A percentile compares a stretch with the other conserved stretches of the same genome.
Evolutionary conservation across 2,329 filamentous ascomycete species (phyloP).

Genomic region (Pyricularia sp.): DNA sequence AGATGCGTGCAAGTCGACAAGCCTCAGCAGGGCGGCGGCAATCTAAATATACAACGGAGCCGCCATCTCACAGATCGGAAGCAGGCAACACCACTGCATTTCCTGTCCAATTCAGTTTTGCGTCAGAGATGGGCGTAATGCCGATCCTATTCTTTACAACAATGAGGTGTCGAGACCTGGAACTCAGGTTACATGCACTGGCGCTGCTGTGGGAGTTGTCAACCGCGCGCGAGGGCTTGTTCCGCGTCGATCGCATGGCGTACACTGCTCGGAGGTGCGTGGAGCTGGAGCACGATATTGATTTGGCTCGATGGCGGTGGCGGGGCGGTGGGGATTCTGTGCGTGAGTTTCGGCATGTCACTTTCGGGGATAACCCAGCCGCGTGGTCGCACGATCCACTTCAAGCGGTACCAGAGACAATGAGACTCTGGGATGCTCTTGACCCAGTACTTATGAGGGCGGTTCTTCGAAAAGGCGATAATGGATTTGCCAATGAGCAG

Average conservation of each 20-base stretch:
- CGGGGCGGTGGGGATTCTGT: not conserved
- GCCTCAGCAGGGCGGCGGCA: not conserved
- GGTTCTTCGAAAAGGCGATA: not conserved
- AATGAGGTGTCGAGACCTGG: slow-evolving; percentile 26
- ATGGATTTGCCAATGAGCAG: not conserved
- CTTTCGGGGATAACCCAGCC: not conserved
- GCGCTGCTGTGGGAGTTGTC: slow-evolving; percentile 19
- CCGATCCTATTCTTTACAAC: slow-evolving; percentile 28
- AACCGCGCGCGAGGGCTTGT: slow-evolving; percentile 24
- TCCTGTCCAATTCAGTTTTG: slow-evolving; percentile 16
- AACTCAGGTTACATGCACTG: slow-evolving; percentile 24
- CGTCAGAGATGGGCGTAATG: slow-evolving; percentile 28
- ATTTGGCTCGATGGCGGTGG: slow-evolving; percentile 6
- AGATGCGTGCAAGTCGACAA: slow-evolving; percentile 1
- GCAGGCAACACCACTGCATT: not conserved
- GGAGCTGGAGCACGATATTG: slow-evolving; percentile 20
- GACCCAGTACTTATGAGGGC: not conserved
- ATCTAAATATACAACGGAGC: too few species aligned
- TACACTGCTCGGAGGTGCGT: slow-evolving; percentile 19
- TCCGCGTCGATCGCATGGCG: slow-evolving; percentile 20
- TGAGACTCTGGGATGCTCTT: not conserved
- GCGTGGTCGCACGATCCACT: not conserved
- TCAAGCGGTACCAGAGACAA: not conserved
- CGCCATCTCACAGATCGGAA: not conserved
- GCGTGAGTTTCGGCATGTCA: not conserved